Evolutionary conservation across 192 early-diverging fungal genomes (phyloP).

Genomic region (Umbelopsis ramanniana): DNA sequence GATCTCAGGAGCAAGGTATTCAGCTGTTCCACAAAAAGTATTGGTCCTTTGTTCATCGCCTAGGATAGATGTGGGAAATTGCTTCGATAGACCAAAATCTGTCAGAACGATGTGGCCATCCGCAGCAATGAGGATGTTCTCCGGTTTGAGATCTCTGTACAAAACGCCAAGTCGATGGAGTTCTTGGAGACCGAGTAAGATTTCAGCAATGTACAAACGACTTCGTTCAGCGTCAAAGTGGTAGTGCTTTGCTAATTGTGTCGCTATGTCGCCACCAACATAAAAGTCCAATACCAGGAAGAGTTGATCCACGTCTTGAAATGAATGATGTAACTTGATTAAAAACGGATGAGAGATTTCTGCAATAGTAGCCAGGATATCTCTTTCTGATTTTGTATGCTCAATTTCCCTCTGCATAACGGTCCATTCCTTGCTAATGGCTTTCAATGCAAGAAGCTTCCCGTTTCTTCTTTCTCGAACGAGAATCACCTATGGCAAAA

Average conservation of each 20-base stretch:
- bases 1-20: conserved; percentile 85
- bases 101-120: conserved; percentile 90
- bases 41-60: conserved; percentile 47
- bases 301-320: conserved; percentile 85
- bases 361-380: conserved; percentile 72
- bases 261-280: conserved; percentile 91
- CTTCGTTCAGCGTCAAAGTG: conserved; percentile 72
- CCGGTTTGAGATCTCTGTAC: conserved; percentile 85
- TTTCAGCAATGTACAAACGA: conserved; percentile 87
- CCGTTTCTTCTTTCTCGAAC: conserved; percentile 46
- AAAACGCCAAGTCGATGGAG: conserved; percentile 88
- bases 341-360: conserved; percentile 89
- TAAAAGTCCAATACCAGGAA: conserved; percentile 91
- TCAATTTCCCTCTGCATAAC: conserved; percentile 78
- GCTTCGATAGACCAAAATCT: conserved; percentile 95
- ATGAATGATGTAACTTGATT: conserved; percentile 86
- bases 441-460: conserved; percentile 57
- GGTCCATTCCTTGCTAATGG: conserved; percentile 62
- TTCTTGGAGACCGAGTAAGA: conserved; percentile 85
- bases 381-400: conserved; percentile 84
- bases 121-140: conserved; percentile 71
- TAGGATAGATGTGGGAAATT: conserved; percentile 42
- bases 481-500: conserved; percentile 49
- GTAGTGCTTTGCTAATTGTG: conserved; percentile 67
- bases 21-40: conserved; percentile 81